Evolutionary conservation across 2,329 filamentous ascomycete species (phyloP).

Genomic region (Cladorrhinum sp.): DNA sequence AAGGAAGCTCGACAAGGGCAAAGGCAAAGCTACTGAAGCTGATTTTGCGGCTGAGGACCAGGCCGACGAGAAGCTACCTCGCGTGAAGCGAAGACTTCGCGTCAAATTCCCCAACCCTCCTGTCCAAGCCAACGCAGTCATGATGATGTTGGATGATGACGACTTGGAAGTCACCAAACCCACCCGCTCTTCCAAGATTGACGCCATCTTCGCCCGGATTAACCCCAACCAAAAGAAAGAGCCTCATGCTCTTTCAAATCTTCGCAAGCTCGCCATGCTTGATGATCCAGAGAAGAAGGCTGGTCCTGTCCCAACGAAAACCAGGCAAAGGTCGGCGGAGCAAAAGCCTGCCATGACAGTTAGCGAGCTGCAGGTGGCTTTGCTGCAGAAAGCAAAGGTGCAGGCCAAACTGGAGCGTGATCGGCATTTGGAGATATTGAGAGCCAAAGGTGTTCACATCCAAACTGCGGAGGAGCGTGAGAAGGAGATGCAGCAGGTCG

Average conservation of each 20-base stretch:
- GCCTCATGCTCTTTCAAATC: conserved; percentile 58
- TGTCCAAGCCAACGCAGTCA: conserved; percentile 37
- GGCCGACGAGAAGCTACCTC: conserved; percentile 21
- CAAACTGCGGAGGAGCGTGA: conserved; percentile 86
- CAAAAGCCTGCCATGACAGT: conserved; percentile 57
- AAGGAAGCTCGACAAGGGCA: conserved; percentile 52
- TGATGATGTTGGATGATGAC: conserved; percentile 43
- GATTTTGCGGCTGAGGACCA: conserved; percentile 29
- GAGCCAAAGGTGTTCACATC: conserved; percentile 74
- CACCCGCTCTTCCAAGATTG: conserved; percentile 49
- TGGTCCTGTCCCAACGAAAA: conserved; percentile 36
- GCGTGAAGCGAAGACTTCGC: conserved; percentile 46
- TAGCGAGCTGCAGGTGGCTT: conserved; percentile 63
- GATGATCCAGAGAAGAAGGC: conserved; percentile 57
- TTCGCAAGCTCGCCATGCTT: conserved; percentile 73
- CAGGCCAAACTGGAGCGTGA: conserved; percentile 78
- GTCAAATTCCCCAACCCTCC: conserved; percentile 43
- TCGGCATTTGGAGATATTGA: conserved; percentile 71
- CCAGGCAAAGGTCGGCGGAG: conserved; percentile 28
- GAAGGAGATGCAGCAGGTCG: conserved; percentile 75
- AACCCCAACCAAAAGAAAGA: conserved; percentile 63
- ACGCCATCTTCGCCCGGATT: conserved; percentile 67
- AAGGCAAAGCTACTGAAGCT: conserved; percentile 50
- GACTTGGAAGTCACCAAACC: conserved; percentile 61
- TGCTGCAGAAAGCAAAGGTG: conserved; percentile 70